phyloP scores from a whole-genome alignment of 768 basidiomycete genomes.

The Russula olivacea region DNA sequence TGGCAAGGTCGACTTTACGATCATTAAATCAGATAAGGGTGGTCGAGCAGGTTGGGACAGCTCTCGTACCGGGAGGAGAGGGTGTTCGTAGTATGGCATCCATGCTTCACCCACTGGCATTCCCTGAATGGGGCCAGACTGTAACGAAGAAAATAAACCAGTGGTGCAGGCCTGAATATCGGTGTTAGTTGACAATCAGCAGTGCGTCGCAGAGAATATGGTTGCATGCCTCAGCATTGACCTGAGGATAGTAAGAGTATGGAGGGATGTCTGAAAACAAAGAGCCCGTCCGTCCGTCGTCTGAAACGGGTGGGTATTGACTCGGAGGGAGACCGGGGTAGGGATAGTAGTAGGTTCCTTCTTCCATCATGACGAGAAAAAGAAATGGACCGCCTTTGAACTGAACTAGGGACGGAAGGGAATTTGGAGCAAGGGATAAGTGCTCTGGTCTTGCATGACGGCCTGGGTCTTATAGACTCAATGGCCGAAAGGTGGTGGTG shows the following conservation, averaged over 20 bases:
- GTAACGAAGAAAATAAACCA: neutral
- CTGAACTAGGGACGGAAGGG: too few species aligned
- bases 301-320: neutral
- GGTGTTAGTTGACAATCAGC: neutral
- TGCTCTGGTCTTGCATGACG: neutral
- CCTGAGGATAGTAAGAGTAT: neutral
- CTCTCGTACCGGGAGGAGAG: neutral
- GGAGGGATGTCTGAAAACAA: neutral
- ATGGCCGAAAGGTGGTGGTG: neutral
- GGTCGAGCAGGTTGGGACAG: neutral
- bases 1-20: neutral
- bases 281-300: neutral
- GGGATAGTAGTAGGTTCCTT: neutral
- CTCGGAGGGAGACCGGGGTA: neutral
- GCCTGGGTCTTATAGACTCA: neutral
- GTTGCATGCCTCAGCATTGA: neutral
- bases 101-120: neutral
- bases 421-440: too few species aligned
- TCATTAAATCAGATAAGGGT: neutral
- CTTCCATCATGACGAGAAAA: neutral
- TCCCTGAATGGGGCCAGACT: neutral
- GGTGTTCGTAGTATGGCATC: neutral
- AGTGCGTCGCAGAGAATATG: too few species aligned
- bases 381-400: neutral
- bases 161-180: neutral